These are phyloP conservation scores for Setaria viridis DNA, from an alignment of 202 grass and related monocot species.

Conservation along the genomic window DNA sequence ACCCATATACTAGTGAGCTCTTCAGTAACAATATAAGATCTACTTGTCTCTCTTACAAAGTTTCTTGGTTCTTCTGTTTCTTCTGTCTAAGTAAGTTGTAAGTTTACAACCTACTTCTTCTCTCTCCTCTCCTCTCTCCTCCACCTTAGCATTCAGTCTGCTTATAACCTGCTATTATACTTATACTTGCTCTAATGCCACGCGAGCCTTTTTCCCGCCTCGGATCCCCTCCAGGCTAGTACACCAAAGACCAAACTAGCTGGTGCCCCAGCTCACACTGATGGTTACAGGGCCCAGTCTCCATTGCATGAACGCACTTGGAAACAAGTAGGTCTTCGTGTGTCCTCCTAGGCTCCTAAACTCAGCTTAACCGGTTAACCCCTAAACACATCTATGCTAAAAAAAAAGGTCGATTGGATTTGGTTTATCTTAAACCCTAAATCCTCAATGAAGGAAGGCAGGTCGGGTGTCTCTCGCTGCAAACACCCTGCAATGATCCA, in stretches of 20 bases:
- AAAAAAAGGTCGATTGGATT: too few relatives aligned
- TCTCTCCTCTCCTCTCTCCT: too few relatives aligned
- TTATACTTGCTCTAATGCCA: slow-evolving; percentile 4
- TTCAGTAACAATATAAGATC: too few relatives aligned
- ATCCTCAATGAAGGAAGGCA: neutral
- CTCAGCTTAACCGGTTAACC: neutral
- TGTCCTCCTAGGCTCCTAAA: neutral
- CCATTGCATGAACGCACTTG: neutral
- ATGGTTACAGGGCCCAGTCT: neutral
- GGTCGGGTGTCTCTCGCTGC: neutral
- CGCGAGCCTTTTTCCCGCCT: slow-evolving; percentile 26
- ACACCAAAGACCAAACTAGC: neutral
- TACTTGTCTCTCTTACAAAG: too few relatives aligned
- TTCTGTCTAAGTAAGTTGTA: too few relatives aligned
- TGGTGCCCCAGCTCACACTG: neutral
- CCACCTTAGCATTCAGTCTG: too few relatives aligned
- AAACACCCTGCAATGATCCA: neutral
- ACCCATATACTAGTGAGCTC: too few relatives aligned
- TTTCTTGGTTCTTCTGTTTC: too few relatives aligned
- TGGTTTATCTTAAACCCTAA: too few relatives aligned
- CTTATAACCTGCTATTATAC: too few relatives aligned
- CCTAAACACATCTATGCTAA: too few relatives aligned
- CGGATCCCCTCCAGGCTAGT: slow-evolving; percentile 32
- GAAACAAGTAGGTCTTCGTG: neutral
- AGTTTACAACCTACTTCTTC: too few relatives aligned